phyloP scores from a whole-genome alignment of 2,329 filamentous ascomycete genomes.

The Hypoxylon sp. region DNA sequence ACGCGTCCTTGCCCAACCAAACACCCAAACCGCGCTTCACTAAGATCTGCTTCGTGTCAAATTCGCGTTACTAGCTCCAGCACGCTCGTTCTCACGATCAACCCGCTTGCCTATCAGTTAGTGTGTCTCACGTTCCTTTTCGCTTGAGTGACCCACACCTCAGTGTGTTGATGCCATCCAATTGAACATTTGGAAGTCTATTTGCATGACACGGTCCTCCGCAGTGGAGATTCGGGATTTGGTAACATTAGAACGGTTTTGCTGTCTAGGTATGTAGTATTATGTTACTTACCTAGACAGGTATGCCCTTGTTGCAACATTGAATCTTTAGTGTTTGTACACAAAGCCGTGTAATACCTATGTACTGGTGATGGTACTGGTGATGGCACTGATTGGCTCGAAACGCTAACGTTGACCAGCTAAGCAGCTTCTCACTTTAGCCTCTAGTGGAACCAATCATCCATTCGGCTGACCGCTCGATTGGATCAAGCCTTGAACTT shows the following conservation, averaged over 20 bases:
- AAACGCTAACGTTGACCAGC: slow-evolving; percentile 28
- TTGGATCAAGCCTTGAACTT: slow-evolving; percentile 24
- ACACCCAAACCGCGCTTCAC: slow-evolving; percentile 12
- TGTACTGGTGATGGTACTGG: background rate
- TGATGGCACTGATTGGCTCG: slow-evolving; percentile 34
- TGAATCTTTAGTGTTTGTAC: slow-evolving; percentile 15
- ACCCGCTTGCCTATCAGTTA: slow-evolving; percentile 29
- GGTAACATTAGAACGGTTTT: slow-evolving; percentile 22
- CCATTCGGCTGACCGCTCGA: slow-evolving; percentile 28
- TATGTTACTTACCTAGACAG: background rate
- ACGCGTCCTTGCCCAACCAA: slow-evolving; percentile 18
- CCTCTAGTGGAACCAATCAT: slow-evolving; percentile 32
- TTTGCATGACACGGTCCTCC: slow-evolving; percentile 36
- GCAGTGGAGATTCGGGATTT: slow-evolving; percentile 39
- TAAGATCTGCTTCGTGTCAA: slow-evolving; percentile 19
- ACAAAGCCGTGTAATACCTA: slow-evolving; percentile 15
- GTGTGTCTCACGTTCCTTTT: slow-evolving; percentile 30
- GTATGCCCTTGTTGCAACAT: slow-evolving; percentile 4
- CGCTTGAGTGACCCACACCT: slow-evolving; percentile 26
- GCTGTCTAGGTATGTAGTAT: slow-evolving; percentile 2
- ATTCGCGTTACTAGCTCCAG: slow-evolving; percentile 24
- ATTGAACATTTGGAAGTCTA: slow-evolving; percentile 27
- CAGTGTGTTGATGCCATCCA: slow-evolving; percentile 25
- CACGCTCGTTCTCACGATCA: slow-evolving; percentile 24
- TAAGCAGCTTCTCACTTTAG: slow-evolving; percentile 34